These are phyloP conservation scores for Fusarium brevicatenulatum DNA, from an alignment of 2,329 filamentous ascomycete genomes.

Conservation along the genomic window DNA sequence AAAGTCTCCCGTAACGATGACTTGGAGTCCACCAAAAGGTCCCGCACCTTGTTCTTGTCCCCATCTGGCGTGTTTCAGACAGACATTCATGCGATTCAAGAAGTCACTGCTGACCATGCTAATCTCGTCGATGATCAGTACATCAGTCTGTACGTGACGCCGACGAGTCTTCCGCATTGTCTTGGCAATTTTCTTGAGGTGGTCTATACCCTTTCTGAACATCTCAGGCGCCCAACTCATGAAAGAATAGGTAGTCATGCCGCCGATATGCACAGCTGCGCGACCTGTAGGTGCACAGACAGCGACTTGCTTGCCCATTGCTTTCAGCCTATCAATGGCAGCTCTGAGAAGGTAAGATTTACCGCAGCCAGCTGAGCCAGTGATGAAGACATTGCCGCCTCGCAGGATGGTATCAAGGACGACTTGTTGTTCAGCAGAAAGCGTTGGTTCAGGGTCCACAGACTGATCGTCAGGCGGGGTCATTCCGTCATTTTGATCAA, in stretches of 20 bases:
- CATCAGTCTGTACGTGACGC: not conserved
- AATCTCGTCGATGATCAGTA: not conserved
- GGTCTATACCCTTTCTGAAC: no score
- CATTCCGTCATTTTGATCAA: no score
- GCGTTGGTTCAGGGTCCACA: not conserved
- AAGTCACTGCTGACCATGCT: not conserved
- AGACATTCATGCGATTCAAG: not conserved
- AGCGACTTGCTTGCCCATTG: not conserved
- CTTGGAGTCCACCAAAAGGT: no score
- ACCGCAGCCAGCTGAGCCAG: conserved; percentile 61
- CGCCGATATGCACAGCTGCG: conserved; percentile 66
- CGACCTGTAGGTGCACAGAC: conserved; percentile 67
- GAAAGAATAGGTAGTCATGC: conserved; percentile 66
- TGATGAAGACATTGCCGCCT: not conserved
- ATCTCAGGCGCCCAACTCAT: conserved; percentile 59
- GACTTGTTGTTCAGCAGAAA: not conserved
- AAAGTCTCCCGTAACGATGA: not conserved
- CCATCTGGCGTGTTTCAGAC: no score
- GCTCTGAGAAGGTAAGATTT: conserved; percentile 23
- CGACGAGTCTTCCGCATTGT: no score
- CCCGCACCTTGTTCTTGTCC: no score
- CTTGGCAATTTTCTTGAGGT: no score
- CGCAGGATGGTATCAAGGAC: no score
- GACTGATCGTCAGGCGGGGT: no score
- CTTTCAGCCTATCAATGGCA: no score